A percentile compares a stretch with the other conserved stretches of the same genome.
These are phyloP conservation scores for Schizosaccharomyces lindneri DNA, from an alignment of 805 yeast species.

Conservation along the genomic window DNA sequence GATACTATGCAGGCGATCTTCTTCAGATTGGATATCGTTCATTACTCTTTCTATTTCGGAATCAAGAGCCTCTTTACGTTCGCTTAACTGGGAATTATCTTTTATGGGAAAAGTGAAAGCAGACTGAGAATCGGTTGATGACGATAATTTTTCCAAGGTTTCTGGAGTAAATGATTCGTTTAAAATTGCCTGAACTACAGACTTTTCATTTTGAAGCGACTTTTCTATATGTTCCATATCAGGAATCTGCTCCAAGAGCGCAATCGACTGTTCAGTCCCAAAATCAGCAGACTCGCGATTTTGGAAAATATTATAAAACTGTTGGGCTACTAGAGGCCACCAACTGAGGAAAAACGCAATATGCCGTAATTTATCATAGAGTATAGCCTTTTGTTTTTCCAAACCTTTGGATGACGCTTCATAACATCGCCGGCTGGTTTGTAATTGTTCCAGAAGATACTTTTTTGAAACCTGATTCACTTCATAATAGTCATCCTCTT, in stretches of 20 bases:
- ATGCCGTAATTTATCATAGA: neutral
- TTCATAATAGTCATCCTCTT: no score
- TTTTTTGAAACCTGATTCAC: no score
- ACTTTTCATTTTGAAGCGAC: neutral
- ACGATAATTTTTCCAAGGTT: no score
- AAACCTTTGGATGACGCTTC: neutral
- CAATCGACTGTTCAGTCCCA: neutral
- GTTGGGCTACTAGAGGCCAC: neutral
- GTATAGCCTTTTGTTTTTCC: neutral
- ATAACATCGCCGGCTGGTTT: neutral
- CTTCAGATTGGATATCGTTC: neutral
- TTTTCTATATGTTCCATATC: neutral
- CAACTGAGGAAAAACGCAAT: neutral
- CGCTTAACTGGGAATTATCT: neutral
- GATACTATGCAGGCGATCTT: neutral
- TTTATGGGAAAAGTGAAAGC: no score
- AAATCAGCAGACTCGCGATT: neutral
- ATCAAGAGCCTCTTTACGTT: neutral
- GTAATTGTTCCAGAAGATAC: no score
- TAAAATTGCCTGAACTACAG: neutral
- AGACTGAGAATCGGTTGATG: no score
- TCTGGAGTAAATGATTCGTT: no score
- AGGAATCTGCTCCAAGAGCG: neutral
- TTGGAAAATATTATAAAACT: neutral
- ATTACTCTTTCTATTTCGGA: neutral